These are phyloP conservation scores for Paramecium sexaurelia DNA, from an alignment of 73 alveolate species.

Conservation along the genomic window DNA sequence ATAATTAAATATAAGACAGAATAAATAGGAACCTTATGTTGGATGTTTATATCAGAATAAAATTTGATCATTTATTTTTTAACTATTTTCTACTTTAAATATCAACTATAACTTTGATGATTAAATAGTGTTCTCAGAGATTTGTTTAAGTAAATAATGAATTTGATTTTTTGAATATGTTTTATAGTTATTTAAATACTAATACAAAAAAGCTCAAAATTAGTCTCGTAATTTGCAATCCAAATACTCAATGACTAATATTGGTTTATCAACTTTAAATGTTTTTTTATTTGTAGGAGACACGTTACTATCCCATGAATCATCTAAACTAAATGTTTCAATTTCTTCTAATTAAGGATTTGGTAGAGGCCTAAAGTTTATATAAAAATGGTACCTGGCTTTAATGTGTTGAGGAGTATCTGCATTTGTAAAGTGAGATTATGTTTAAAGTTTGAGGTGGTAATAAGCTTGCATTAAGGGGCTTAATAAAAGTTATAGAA, in stretches of 20 bases:
- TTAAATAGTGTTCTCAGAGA: too few relatives aligned
- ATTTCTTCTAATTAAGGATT: not conserved
- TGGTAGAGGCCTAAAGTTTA: not conserved
- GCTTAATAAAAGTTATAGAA: not conserved
- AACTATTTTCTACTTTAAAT: too few relatives aligned
- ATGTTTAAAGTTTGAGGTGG: not conserved
- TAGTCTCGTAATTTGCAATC: not conserved
- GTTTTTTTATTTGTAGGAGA: not conserved
- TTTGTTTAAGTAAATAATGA: not conserved
- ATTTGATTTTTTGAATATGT: not conserved
- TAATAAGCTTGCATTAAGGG: not conserved
- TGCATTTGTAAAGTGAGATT: not conserved
- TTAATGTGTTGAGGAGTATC: not conserved
- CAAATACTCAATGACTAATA: not conserved
- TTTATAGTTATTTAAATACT: not conserved
- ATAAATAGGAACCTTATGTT: too few relatives aligned
- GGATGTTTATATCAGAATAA: too few relatives aligned
- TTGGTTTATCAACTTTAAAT: constrained; percentile 3
- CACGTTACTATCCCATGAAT: not conserved
- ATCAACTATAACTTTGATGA: too few relatives aligned
- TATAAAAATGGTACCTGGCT: not conserved
- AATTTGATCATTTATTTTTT: too few relatives aligned
- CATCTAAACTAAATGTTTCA: not conserved
- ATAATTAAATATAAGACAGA: too few relatives aligned
- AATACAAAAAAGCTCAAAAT: not conserved